Evolutionary conservation across 2,329 filamentous ascomycete species (phyloP), one percentile per base, ranked within the genome.

Genomic region (Emericellopsis atlantica): DNA sequence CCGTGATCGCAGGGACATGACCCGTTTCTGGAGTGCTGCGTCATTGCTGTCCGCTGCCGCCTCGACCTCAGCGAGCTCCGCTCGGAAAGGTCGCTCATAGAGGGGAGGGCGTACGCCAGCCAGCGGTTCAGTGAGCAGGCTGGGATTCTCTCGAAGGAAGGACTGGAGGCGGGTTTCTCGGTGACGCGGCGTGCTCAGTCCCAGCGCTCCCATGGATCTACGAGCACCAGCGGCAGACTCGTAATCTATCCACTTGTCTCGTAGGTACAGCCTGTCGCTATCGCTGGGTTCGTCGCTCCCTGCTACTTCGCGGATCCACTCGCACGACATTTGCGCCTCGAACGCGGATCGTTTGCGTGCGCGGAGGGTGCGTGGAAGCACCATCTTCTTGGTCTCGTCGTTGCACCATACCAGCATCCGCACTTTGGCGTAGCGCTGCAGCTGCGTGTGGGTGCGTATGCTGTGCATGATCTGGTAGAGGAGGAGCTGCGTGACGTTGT

Each of bases 351-450:
- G 79, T 34, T 60, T 69, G n/a, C 81, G 72, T 1, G 64, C 57
- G 29, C 65, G 57, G 3, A 83, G 53, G 2, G 64, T 61, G 40
- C 72, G 73, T 0, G 89, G 82, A 7, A 95, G 44, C 1, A 85
- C 48, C 2, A 57, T 46, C 6, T 59, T 51, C 47, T 76, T 76
- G 42, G 86, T 81, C 0, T 72, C 64, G 35, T 79, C 66, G 1
- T 74, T 69, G 4, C 79, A 52, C 79, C 88, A 89, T 32, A 89
- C 55, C 1, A 96, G 69, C 66, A 90, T 81, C 38, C 88, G 78
- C 4, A 94, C 79, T 15, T 80, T 72, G 4, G 90, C 90, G 54
- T 87, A 89, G 23, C 68, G 66, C 50, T 95, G 82, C 49, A 93
- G 75, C 0, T 81, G 65, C 0, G 66, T 59, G 39, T 76, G 67